These are phyloP conservation scores for Trametes pubescens DNA, from an alignment of 1,284 basidiomycete species.

Conservation along the genomic window DNA sequence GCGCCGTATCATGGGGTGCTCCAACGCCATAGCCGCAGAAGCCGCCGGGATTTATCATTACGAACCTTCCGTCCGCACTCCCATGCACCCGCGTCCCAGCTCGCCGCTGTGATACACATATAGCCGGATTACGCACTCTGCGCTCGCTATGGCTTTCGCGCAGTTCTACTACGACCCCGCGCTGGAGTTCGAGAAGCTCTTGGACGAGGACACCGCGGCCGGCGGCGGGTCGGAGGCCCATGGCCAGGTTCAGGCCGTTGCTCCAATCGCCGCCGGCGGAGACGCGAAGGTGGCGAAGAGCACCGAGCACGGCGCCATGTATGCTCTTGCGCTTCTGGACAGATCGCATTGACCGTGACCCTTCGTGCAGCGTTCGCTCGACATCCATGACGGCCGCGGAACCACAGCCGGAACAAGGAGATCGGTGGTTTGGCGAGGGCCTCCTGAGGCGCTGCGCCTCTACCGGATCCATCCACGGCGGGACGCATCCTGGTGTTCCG, in stretches of 20 bases:
- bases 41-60: not conserved
- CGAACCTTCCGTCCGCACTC: not conserved
- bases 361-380: conserved; percentile 7
- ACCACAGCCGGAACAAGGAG: conserved; percentile 2
- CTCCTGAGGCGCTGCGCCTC: conserved; percentile 16
- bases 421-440: conserved; percentile 18
- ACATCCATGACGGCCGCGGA: conserved; percentile 4
- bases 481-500: conserved; percentile 14
- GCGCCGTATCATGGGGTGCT: too few relatives aligned
- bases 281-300: not conserved
- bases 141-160: conserved; percentile 25
- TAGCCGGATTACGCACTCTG: not conserved
- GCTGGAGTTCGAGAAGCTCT: conserved; percentile 31
- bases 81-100: conserved; percentile 2
- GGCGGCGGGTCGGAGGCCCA: not conserved
- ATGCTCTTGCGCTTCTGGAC: not conserved
- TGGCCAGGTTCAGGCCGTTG: not conserved
- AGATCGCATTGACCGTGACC: not conserved
- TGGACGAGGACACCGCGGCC: conserved; percentile 23
- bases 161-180: conserved; percentile 34
- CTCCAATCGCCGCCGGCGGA: not conserved
- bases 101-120: not conserved
- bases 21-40: too few relatives aligned
- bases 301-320: not conserved
- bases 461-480: conserved; percentile 15